Base-by-base conservation (phyloP, 2,329 filamentous ascomycete genomes). In the Fusarium stilboides region DNA sequence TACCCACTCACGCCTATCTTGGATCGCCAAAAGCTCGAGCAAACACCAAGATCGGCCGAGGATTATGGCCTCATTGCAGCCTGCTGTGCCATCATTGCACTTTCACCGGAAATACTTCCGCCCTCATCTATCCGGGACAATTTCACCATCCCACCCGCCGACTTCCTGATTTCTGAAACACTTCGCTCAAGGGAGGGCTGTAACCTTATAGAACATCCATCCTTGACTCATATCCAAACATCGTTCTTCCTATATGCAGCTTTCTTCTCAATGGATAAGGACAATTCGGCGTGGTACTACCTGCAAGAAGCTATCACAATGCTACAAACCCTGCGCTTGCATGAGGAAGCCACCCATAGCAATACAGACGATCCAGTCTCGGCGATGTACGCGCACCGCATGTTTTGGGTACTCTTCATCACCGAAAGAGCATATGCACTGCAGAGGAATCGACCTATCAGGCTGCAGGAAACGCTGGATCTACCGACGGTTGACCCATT, bases 231-330 rank as follows among this genome's bases (percentile, higher is more conserved):
- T 2, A 69, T 77, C 0, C 74, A 77, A 13, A 77, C 77, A 4
- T 79, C 78, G 0, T 79, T 78, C 63, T 77, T 79, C 9, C 70
- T 79, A 0, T 79, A 75, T 8, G 70, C 76, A 0, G 69, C 72
- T 1, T 75, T 73, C 31, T 79, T 79, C 17, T 74, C 72, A 2
- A 46, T 78, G 14, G 74, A 71, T 2, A 78, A 75, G 17, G 76
- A 78, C 15, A 78, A 78, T n/a, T 68, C 75, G 0, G 76, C 78
- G 1, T 79, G 78, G 76, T 76, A 74, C 46, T 77, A 79, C 13
- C 37, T 79, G 0, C 62, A 75, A 26, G 76, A 78, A 50, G 58
- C 77, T 1, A 77, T 76, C 2, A 77, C 77, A 0, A 69, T 74
- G 15, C 65, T 78, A 0, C 76, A 78, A 33, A 59, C 74, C 1